A percentile compares a stretch with the other conserved stretches of the same genome.
phyloP scores from a whole-genome alignment of 345 rosid species.

The Schrenkiella parvula region DNA sequence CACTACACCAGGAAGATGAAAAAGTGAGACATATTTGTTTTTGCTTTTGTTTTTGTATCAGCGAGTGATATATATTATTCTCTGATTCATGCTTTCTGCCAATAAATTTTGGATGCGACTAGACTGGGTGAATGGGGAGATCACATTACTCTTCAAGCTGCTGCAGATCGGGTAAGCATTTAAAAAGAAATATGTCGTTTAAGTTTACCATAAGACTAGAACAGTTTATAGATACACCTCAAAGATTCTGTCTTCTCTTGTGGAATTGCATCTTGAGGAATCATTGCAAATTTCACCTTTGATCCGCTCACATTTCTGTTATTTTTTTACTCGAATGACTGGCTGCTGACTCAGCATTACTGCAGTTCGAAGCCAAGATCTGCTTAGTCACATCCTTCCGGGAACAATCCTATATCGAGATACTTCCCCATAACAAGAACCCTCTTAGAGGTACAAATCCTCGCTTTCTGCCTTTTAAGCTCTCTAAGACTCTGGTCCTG shows the following conservation, averaged over 20 bases:
- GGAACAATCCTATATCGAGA: slow-evolving; percentile 77
- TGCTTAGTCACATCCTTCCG: slow-evolving; percentile 88
- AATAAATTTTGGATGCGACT: slow-evolving; percentile 19
- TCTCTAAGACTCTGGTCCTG: not conserved
- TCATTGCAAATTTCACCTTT: not conserved
- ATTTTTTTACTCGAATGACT: slow-evolving; percentile 11
- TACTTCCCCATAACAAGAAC: slow-evolving; percentile 61
- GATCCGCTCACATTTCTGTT: slow-evolving; percentile 13
- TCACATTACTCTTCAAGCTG: slow-evolving; percentile 92
- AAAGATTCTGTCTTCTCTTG: not conserved
- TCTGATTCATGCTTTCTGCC: slow-evolving; percentile 20
- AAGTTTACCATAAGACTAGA: slow-evolving; percentile 2
- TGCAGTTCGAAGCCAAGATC: slow-evolving; percentile 82
- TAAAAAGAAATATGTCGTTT: not conserved
- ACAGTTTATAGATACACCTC: not conserved
- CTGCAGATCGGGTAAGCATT: slow-evolving; percentile 83
- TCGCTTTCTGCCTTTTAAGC: not conserved
- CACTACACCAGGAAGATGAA: slow-evolving; percentile 79
- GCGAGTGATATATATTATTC: not conserved
- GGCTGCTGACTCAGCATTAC: slow-evolving; percentile 34
- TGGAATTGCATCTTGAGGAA: not conserved
- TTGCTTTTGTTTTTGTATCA: slow-evolving; percentile 14
- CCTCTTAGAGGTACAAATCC: slow-evolving; percentile 59
- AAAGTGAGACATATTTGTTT: slow-evolving; percentile 59
- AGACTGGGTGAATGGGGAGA: slow-evolving; percentile 98